These are phyloP conservation scores for Aspergillus intermedius DNA, from an alignment of 2,329 filamentous ascomycete genomes.

Conservation along the genomic window DNA sequence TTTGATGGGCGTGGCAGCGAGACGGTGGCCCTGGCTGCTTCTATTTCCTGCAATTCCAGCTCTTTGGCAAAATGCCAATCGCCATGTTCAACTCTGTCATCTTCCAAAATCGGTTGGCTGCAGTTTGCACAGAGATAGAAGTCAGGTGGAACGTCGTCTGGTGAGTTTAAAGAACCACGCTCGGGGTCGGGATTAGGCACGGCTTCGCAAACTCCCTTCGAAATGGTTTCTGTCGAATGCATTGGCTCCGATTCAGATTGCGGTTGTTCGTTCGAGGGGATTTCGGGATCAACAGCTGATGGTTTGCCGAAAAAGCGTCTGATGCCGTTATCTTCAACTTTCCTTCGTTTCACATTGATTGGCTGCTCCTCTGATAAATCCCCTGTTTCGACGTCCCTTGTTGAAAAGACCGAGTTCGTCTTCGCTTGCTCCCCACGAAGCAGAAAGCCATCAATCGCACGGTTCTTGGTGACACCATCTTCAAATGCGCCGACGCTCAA, in stretches of 20 bases:
- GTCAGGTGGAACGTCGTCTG: neutral
- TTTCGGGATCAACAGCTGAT: neutral
- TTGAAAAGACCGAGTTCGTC: slow-evolving; percentile 26
- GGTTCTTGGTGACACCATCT: slow-evolving; percentile 75
- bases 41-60: slow-evolving; percentile 61
- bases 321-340: slow-evolving; percentile 47
- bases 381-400: slow-evolving; percentile 11
- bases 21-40: slow-evolving; percentile 17
- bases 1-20: slow-evolving; percentile 7
- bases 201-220: neutral
- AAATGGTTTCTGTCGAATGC: neutral
- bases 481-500: slow-evolving; percentile 89
- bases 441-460: slow-evolving; percentile 81
- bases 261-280: neutral
- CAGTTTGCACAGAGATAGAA: slow-evolving; percentile 59
- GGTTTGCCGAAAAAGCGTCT: slow-evolving; percentile 52
- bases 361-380: slow-evolving; percentile 11
- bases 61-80: slow-evolving; percentile 96
- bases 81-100: slow-evolving; percentile 65
- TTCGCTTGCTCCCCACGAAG: slow-evolving; percentile 58
- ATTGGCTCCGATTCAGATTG: neutral
- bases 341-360: slow-evolving; percentile 38
- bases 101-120: slow-evolving; percentile 51
- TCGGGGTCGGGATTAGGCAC: neutral
- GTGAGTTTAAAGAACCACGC: neutral